Percentiles rank a stretch among this genome's conserved stretches.
phyloP scores from a whole-genome alignment of 1,139 yeast species.

The Taiozyma onychis region DNA sequence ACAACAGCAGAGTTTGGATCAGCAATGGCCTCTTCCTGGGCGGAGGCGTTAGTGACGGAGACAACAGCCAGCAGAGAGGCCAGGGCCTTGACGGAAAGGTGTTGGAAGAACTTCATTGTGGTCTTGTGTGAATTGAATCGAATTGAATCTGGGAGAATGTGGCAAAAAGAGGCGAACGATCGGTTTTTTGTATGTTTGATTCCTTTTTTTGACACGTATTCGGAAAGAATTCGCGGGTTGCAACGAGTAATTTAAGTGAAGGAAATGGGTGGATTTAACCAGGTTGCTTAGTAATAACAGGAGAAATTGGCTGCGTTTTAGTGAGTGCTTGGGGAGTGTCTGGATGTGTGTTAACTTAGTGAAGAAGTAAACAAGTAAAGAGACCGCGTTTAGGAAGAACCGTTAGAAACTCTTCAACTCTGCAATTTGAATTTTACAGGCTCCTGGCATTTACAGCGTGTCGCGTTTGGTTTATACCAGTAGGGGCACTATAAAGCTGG shows the following conservation, averaged over 20 bases:
- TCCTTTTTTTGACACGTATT: neutral
- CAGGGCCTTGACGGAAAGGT: constrained; percentile 16
- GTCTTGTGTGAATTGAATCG: neutral
- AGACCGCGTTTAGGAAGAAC: no score
- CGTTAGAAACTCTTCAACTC: no score
- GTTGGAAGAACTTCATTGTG: constrained; percentile 21
- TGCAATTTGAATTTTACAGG: no score
- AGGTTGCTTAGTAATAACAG: neutral
- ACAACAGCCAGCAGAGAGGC: constrained; percentile 24
- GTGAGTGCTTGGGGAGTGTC: no score
- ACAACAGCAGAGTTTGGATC: constrained; percentile 86
- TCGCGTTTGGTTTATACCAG: neutral
- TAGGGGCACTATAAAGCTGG: neutral
- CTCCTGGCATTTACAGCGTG: neutral
- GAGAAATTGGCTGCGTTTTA: neutral
- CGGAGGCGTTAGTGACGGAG: constrained; percentile 14
- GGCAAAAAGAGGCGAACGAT: neutral
- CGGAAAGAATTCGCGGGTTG: neutral
- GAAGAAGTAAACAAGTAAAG: no score
- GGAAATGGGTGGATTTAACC: neutral
- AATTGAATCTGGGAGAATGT: neutral
- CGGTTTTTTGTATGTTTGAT: neutral
- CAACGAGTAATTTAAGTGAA: no score
- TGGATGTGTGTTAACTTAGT: no score
- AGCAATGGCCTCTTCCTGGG: constrained; percentile 55